These are phyloP conservation scores for Neofusicoccum parvum DNA, from an alignment of 2,329 filamentous ascomycete genomes.

Conservation along the genomic window DNA sequence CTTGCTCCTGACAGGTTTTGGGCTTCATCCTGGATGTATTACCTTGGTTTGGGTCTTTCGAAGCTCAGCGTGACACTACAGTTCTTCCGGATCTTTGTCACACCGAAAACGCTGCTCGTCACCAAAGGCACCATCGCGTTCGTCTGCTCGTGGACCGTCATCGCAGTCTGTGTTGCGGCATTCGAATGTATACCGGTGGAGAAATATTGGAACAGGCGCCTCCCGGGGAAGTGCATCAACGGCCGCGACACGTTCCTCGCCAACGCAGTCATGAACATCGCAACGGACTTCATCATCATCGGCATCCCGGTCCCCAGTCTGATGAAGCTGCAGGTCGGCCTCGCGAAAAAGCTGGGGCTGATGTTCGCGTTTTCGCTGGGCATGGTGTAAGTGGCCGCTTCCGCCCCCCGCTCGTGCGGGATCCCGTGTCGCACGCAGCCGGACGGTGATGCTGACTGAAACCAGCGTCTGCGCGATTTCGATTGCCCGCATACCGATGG, in stretches of 20 bases:
- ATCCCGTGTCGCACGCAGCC: too few relatives aligned
- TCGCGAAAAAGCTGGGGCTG: neutral
- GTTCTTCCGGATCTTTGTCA: conserved; percentile 29
- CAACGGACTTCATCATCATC: conserved; percentile 30
- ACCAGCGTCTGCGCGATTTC: conserved; percentile 31
- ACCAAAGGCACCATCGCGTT: conserved; percentile 21
- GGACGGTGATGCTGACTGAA: neutral
- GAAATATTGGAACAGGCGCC: conserved; percentile 35
- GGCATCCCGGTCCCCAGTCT: conserved; percentile 30
- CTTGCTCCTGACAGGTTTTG: conserved; percentile 27
- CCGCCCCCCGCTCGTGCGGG: neutral
- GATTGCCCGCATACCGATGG: conserved; percentile 29
- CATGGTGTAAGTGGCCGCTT: neutral
- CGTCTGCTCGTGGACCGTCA: conserved; percentile 23
- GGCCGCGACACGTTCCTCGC: neutral
- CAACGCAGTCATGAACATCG: conserved; percentile 15
- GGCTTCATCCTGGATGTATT: conserved; percentile 38
- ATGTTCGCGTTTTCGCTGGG: conserved; percentile 5
- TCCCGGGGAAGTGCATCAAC: conserved; percentile 31
- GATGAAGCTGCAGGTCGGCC: neutral
- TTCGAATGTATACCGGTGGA: conserved; percentile 40
- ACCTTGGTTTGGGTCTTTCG: conserved; percentile 31
- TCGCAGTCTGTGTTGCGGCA: conserved; percentile 33
- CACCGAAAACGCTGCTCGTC: conserved; percentile 24
- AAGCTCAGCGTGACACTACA: conserved; percentile 28